Evolutionary conservation across 2,329 filamentous ascomycete genomes (phyloP).

Genomic region (Xylariaceae sp.): DNA sequence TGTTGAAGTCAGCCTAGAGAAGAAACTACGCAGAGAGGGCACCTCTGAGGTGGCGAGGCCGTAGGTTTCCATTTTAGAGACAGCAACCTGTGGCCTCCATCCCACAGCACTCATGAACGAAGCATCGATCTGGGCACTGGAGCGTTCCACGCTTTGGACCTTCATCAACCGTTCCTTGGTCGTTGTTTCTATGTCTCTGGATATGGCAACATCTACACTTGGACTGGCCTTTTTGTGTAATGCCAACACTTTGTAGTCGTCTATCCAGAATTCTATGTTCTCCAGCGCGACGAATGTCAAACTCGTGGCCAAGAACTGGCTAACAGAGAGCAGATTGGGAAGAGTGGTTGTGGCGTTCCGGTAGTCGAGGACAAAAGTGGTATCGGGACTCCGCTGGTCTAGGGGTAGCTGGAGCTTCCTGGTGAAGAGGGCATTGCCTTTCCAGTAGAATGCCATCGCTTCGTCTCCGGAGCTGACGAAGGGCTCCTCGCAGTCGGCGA

Average conservation of each 20-base stretch:
- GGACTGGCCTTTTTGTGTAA: conserved; percentile 85
- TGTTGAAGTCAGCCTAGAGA: conserved; percentile 68
- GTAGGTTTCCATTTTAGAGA: conserved; percentile 49
- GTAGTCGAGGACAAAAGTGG: conserved; percentile 93
- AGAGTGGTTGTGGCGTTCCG: conserved; percentile 83
- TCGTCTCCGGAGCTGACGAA: conserved; percentile 91
- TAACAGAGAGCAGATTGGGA: conserved; percentile 79
- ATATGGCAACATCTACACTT: conserved; percentile 67
- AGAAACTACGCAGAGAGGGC: conserved; percentile 73
- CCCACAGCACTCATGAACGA: conserved; percentile 83
- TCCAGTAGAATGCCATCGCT: conserved; percentile 99
- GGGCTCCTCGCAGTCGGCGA: conserved; percentile 95
- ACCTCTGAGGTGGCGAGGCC: conserved; percentile 47
- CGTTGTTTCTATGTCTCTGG: conserved; percentile 73
- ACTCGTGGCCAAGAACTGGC: conserved; percentile 91
- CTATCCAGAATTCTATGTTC: conserved; percentile 84
- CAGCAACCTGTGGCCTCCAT: conserved; percentile 63
- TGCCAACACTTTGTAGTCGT: conserved; percentile 77
- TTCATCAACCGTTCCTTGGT: conserved; percentile 90
- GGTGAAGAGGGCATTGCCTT: conserved; percentile 95
- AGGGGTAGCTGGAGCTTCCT: conserved; percentile 74
- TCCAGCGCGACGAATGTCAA: conserved; percentile 92
- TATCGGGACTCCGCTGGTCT: conserved; percentile 65
- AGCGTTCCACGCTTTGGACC: conserved; percentile 74
- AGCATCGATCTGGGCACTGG: conserved; percentile 89